Percentiles rank a stretch among this genome's conserved stretches.
phyloP scores from a whole-genome alignment of 257 asterid species.

The Knoxia roxburghii region DNA sequence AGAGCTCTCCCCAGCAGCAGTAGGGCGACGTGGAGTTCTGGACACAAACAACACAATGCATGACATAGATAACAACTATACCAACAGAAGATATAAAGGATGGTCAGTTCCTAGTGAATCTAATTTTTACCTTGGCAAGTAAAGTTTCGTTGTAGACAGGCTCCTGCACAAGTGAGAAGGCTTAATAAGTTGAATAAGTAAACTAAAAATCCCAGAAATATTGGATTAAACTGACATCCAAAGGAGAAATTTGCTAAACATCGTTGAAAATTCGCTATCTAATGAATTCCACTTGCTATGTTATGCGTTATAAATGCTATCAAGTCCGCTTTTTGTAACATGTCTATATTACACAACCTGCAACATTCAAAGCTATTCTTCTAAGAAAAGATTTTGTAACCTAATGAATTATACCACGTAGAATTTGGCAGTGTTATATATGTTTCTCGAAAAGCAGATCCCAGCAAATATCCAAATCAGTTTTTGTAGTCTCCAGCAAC shows the following conservation, averaged over 20 bases:
- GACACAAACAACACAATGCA: not conserved
- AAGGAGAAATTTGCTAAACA: not conserved
- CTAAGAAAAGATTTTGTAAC: not conserved
- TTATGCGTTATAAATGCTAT: not conserved
- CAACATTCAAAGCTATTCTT: too few species aligned
- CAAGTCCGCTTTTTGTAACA: too few species aligned
- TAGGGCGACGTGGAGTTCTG: not conserved
- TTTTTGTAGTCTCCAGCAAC: not conserved
- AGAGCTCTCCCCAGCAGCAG: not conserved
- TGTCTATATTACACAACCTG: too few species aligned
- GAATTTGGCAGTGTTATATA: not conserved
- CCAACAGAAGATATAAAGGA: not conserved
- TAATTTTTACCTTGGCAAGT: conserved; percentile 11
- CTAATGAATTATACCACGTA: not conserved
- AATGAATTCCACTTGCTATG: not conserved
- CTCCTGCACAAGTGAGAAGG: conserved; percentile 7
- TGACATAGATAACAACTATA: not conserved
- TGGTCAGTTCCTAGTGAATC: too few species aligned
- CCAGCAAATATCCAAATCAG: not conserved
- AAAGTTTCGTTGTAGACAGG: conserved; percentile 3
- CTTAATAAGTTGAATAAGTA: not conserved
- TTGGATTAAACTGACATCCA: not conserved
- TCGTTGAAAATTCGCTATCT: not conserved
- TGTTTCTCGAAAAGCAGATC: not conserved
- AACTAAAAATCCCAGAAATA: not conserved